Percentiles rank a stretch among this genome's conserved stretches.
Conservation (phyloP, 2,329 filamentous ascomycete species). For the Capronia americana region DNA sequence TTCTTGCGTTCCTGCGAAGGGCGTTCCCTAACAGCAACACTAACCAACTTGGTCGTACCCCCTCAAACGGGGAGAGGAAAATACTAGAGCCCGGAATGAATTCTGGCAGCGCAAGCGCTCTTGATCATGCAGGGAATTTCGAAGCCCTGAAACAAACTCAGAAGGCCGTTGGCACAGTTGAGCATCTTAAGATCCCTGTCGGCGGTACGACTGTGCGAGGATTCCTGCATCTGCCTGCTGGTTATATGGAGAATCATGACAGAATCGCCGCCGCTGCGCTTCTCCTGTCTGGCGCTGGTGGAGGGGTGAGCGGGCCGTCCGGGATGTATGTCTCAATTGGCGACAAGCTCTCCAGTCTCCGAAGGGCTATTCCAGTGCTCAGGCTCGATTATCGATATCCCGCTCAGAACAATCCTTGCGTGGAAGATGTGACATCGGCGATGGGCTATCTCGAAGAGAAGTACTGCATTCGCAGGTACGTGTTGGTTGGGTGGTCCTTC, state of each 20-base stretch:
- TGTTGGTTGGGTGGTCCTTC: slow-evolving; percentile 54
- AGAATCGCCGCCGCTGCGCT: slow-evolving; percentile 40
- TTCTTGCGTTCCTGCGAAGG: neutral
- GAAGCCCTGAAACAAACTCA: slow-evolving; percentile 11
- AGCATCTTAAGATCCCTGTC: slow-evolving; percentile 27
- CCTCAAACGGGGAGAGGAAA: neutral
- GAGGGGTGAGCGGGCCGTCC: slow-evolving; percentile 50
- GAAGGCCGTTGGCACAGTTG: slow-evolving; percentile 20
- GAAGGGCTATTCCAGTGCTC: slow-evolving; percentile 48
- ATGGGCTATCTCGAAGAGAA: slow-evolving; percentile 47
- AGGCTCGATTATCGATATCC: slow-evolving; percentile 52
- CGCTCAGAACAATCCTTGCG: slow-evolving; percentile 46
- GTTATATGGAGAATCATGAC: slow-evolving; percentile 35
- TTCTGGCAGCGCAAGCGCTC: neutral
- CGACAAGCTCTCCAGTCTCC: slow-evolving; percentile 49
- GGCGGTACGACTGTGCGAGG: slow-evolving; percentile 39
- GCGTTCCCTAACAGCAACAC: neutral
- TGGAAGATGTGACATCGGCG: slow-evolving; percentile 46
- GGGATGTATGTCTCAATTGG: slow-evolving; percentile 51
- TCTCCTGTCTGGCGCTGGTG: slow-evolving; percentile 46
- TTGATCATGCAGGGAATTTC: slow-evolving; percentile 13
- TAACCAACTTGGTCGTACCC: neutral
- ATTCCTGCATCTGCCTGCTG: slow-evolving; percentile 46
- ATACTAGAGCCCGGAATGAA: neutral
- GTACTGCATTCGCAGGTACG: slow-evolving; percentile 46